Percentiles rank a stretch among this genome's conserved stretches.
phyloP scores from a whole-genome alignment of 2,329 filamentous ascomycete species.

The Penicillium thymicola region DNA sequence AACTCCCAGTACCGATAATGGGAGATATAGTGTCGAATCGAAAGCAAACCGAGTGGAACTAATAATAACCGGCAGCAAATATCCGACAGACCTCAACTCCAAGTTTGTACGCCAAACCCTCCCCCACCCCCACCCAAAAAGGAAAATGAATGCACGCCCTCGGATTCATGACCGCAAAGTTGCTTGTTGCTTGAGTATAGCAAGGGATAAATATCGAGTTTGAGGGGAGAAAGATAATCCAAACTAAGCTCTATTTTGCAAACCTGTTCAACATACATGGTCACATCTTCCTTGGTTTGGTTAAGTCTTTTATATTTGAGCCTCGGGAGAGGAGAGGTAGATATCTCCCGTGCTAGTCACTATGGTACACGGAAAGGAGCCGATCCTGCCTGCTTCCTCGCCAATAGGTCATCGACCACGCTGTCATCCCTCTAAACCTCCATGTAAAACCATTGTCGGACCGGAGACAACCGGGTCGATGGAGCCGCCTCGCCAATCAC shows the following conservation, averaged over 20 bases:
- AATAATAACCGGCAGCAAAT: background rate
- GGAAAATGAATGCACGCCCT: background rate
- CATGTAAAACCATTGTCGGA: background rate
- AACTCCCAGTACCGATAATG: background rate
- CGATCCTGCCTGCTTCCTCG: slow-evolving; percentile 8
- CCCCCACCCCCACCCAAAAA: background rate
- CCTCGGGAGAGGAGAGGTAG: slow-evolving; percentile 5
- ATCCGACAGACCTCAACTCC: too few relatives aligned
- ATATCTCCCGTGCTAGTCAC: slow-evolving; percentile 17
- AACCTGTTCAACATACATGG: background rate
- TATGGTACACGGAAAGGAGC: slow-evolving; percentile 25
- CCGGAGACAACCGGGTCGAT: background rate
- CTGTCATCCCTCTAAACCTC: background rate
- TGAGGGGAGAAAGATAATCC: background rate
- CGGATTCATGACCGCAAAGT: background rate
- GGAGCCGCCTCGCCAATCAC: background rate
- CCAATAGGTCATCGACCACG: slow-evolving; percentile 6
- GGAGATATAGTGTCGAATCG: background rate
- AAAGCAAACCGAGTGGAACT: too few relatives aligned
- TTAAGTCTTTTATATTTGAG: slow-evolving; percentile 3
- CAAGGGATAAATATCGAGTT: background rate
- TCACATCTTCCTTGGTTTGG: background rate
- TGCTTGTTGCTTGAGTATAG: background rate
- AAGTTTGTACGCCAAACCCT: background rate
- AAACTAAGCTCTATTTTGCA: background rate